Conservation (phyloP, 106 monocot species). For the Acorus gramineus region DNA sequence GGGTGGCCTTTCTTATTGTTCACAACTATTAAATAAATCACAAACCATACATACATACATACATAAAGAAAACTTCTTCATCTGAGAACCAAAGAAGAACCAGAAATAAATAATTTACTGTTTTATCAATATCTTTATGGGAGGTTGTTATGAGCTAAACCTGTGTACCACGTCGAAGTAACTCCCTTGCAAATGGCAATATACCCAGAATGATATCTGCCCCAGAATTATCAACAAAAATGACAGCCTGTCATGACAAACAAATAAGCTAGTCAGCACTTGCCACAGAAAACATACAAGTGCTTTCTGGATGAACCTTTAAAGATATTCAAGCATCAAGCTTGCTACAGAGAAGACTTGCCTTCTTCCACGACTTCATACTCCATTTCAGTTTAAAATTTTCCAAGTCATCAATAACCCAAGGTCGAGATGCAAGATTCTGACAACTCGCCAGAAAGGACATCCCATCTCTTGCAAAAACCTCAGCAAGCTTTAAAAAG, state of each 20-base stretch:
- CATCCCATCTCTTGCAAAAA: conserved; percentile 97
- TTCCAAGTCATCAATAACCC: conserved; percentile 98
- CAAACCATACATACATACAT: too few relatives aligned
- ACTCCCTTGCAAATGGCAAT: conserved; percentile 94
- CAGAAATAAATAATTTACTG: background rate
- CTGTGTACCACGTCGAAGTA: conserved; percentile 76
- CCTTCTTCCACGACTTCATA: conserved; percentile 86
- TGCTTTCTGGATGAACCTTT: too few relatives aligned
- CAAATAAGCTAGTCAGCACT: background rate
- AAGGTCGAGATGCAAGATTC: conserved; percentile 83
- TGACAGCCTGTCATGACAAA: conserved; percentile 43
- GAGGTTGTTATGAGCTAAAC: conserved; percentile 15
- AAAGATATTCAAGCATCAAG: too few relatives aligned
- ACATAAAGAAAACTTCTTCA: background rate
- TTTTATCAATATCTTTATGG: too few relatives aligned
- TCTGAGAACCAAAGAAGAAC: background rate
- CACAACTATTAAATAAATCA: too few relatives aligned
- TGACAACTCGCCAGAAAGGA: conserved; percentile 92
- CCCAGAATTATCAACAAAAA: conserved; percentile 97
- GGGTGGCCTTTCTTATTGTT: too few relatives aligned
- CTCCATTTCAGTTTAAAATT: conserved; percentile 64
- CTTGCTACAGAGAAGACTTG: conserved; percentile 7
- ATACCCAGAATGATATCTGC: conserved; percentile 91
- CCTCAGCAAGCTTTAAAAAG: conserved; percentile 74
- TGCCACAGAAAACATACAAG: too few relatives aligned